Evolutionary conservation across 2,329 filamentous ascomycete species (phyloP).

Genomic region (Triangularia verruculosa): DNA sequence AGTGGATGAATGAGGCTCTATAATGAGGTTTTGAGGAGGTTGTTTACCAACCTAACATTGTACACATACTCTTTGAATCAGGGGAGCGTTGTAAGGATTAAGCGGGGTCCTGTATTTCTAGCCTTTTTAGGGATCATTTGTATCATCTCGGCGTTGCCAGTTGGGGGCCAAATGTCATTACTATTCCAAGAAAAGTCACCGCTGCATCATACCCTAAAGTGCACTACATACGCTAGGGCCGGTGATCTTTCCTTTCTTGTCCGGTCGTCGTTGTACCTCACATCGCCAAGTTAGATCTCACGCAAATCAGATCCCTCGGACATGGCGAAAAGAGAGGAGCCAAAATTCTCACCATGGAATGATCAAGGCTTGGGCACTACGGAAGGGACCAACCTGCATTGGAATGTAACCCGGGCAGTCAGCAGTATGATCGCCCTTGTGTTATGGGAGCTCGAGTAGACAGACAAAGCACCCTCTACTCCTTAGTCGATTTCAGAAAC

Average conservation of each 20-base stretch:
- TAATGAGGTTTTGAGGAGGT: background rate
- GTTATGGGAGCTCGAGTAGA: background rate
- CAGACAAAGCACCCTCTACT: background rate
- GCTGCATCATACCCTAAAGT: background rate
- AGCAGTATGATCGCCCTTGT: background rate
- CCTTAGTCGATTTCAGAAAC: no score
- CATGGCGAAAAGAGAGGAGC: background rate
- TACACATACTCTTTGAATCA: background rate
- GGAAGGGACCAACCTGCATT: background rate
- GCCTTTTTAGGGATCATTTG: no score
- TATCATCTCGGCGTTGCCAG: background rate
- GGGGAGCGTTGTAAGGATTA: background rate
- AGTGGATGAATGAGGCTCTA: conserved; percentile 29
- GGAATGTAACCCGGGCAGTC: background rate
- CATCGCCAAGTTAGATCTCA: background rate
- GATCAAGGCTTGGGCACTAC: background rate
- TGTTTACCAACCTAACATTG: background rate
- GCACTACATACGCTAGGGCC: background rate
- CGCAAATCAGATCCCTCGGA: background rate
- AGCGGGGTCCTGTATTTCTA: background rate
- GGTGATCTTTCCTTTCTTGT: background rate
- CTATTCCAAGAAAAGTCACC: background rate
- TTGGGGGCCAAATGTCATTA: background rate
- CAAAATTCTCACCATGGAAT: background rate
- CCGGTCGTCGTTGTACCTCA: background rate